These are phyloP conservation scores for Friedmanniomyces endolithicus DNA, from an alignment of 495 filamentous ascomycete species.

Conservation along the genomic window DNA sequence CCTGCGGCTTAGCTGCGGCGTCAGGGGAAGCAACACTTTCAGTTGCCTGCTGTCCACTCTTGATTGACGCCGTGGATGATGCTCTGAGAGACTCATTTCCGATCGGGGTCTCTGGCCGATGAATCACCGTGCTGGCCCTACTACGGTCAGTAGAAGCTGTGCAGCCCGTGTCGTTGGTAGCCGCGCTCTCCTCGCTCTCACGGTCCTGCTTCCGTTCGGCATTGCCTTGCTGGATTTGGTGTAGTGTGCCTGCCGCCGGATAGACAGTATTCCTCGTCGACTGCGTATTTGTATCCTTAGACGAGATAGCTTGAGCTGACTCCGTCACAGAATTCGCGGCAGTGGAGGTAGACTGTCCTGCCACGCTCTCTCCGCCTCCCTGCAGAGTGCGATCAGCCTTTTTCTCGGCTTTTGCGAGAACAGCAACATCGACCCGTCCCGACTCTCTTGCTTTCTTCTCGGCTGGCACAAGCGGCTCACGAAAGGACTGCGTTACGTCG, in stretches of 20 bases:
- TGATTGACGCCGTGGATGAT: not conserved
- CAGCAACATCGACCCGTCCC: not conserved
- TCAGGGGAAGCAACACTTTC: not conserved
- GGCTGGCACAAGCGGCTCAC: not conserved
- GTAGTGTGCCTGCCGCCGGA: slow-evolving; percentile 4
- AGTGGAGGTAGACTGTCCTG: not conserved
- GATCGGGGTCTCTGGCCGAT: not conserved
- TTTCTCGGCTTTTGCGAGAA: not conserved
- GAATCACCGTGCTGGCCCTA: not conserved
- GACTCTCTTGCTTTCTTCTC: not conserved
- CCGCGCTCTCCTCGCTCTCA: slow-evolving; percentile 1
- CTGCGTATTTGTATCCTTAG: not conserved
- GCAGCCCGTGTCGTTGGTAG: not conserved
- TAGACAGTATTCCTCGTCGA: slow-evolving; percentile 8
- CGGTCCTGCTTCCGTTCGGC: not conserved
- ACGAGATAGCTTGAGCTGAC: not conserved
- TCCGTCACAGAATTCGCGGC: not conserved
- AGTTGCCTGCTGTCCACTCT: not conserved
- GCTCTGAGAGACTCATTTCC: not conserved
- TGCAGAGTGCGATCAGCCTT: not conserved
- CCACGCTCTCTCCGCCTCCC: not conserved
- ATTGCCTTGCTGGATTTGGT: not conserved
- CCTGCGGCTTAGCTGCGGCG: too few relatives aligned
- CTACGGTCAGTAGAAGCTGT: not conserved
- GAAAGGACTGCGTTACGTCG: not conserved